These are phyloP conservation scores for Cyathus striatus DNA, from an alignment of 768 basidiomycete species.

Conservation along the genomic window DNA sequence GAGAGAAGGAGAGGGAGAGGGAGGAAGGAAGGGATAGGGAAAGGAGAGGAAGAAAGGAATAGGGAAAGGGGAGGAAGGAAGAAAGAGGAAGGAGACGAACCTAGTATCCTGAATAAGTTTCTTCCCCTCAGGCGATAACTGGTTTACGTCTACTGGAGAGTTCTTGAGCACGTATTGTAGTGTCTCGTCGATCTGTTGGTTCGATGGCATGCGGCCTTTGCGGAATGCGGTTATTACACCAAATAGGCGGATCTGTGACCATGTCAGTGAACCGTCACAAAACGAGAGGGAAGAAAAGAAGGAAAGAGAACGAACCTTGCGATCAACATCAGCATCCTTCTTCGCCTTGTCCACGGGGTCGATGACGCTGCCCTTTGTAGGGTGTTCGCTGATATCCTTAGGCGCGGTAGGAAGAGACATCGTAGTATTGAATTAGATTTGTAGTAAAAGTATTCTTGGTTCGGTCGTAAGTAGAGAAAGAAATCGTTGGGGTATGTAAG, in stretches of 20 bases:
- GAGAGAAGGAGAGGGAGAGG: too few species aligned
- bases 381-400: conserved; percentile 60
- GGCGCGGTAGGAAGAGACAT: conserved; percentile 67
- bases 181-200: conserved; percentile 71
- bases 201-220: conserved; percentile 73
- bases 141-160: conserved; percentile 51
- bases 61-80: too few species aligned
- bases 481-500: too few species aligned
- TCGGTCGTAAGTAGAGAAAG: too few species aligned
- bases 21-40: too few species aligned
- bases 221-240: conserved; percentile 80
- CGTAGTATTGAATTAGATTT: too few species aligned
- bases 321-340: conserved; percentile 72
- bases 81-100: too few species aligned
- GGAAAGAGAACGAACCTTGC: conserved; percentile 44
- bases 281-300: conserved; percentile 1
- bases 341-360: conserved; percentile 56
- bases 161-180: conserved; percentile 60
- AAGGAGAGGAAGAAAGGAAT: too few species aligned
- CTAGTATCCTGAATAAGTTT: conserved; percentile 73
- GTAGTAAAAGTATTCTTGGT: too few species aligned
- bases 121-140: conserved; percentile 74
- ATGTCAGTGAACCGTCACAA: neutral
- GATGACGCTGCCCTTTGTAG: conserved; percentile 55
- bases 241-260: conserved; percentile 62